These are phyloP conservation scores for Thelonectria rubi DNA, from an alignment of 2,329 filamentous ascomycete species.

Conservation along the genomic window DNA sequence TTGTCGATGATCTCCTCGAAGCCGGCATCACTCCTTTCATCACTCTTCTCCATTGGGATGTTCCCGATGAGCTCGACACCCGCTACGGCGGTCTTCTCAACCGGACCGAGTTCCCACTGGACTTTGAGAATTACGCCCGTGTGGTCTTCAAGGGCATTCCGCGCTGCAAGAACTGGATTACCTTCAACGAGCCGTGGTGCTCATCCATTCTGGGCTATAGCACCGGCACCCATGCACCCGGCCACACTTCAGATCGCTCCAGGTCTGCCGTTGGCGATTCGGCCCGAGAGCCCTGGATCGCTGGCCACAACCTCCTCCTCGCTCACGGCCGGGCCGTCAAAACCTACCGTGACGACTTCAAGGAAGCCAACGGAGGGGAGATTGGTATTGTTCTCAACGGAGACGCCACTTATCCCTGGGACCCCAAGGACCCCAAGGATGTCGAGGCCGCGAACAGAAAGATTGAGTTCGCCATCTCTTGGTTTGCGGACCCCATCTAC, in stretches of 20 bases:
- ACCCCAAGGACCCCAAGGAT: constrained; percentile 77
- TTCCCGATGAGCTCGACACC: constrained; percentile 80
- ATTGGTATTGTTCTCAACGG: constrained; percentile 92
- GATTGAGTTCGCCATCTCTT: constrained; percentile 86
- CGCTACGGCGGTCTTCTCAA: constrained; percentile 84
- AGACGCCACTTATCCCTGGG: constrained; percentile 85
- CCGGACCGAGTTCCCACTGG: constrained; percentile 81
- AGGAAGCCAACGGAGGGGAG: constrained; percentile 73
- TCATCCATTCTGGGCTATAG: constrained; percentile 83
- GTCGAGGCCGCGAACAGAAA: constrained; percentile 81
- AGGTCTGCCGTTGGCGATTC: constrained; percentile 78
- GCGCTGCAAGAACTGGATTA: constrained; percentile 88
- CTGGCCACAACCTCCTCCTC: constrained; percentile 81
- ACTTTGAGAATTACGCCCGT: constrained; percentile 82
- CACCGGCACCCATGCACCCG: constrained; percentile 80
- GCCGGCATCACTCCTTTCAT: constrained; percentile 83
- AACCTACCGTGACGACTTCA: constrained; percentile 84
- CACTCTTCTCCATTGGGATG: constrained; percentile 89
- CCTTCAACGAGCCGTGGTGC: constrained; percentile 92
- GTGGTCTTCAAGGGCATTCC: constrained; percentile 78
- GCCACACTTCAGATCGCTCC: constrained; percentile 78
- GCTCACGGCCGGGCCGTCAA: constrained; percentile 85
- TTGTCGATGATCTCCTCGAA: constrained; percentile 79
- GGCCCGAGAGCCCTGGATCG: constrained; percentile 81
- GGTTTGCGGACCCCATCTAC: constrained; percentile 91